phyloP scores from a whole-genome alignment of 2,329 filamentous ascomycete genomes.

The Alternaria ethzedia region DNA sequence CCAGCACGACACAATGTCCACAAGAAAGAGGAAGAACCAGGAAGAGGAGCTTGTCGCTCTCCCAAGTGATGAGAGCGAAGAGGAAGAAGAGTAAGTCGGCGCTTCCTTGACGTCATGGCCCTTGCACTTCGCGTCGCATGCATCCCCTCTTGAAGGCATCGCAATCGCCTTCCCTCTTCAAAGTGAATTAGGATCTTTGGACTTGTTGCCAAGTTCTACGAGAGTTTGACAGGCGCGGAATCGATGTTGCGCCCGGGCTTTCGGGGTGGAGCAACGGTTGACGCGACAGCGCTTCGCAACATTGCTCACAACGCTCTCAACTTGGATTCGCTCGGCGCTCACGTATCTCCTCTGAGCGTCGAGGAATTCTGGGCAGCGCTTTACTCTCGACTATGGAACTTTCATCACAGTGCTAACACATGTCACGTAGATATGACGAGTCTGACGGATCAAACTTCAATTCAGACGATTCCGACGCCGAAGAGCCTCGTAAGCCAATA shows the following conservation, averaged over 20 bases:
- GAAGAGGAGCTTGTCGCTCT: conserved; percentile 54
- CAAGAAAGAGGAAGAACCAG: conserved; percentile 54
- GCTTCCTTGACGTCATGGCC: conserved; percentile 48
- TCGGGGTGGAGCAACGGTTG: not conserved
- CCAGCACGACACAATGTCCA: conserved; percentile 43
- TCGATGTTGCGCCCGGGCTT: conserved; percentile 20
- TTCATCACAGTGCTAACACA: conserved; percentile 23
- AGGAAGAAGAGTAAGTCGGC: conserved; percentile 53
- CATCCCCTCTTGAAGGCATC: conserved; percentile 23
- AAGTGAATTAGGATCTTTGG: conserved; percentile 16
- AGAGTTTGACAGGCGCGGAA: conserved; percentile 18
- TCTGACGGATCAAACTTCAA: conserved; percentile 47
- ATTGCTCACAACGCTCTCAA: not conserved
- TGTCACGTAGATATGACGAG: conserved; percentile 42
- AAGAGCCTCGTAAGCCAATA: conserved; percentile 42
- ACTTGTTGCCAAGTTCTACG: conserved; percentile 17
- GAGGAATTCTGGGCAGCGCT: too few relatives aligned
- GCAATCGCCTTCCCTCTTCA: conserved; percentile 23
- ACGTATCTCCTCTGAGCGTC: not conserved
- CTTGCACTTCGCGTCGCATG: conserved; percentile 26
- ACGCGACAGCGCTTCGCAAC: not conserved
- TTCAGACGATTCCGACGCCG: conserved; percentile 45
- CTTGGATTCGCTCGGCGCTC: not conserved
- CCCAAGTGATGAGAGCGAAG: conserved; percentile 52
- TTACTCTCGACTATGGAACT: not conserved